Percentiles rank a stretch among this genome's conserved stretches.
Conservation (phyloP, 2,329 filamentous ascomycete species). For the Ophiostoma fasciatum region DNA sequence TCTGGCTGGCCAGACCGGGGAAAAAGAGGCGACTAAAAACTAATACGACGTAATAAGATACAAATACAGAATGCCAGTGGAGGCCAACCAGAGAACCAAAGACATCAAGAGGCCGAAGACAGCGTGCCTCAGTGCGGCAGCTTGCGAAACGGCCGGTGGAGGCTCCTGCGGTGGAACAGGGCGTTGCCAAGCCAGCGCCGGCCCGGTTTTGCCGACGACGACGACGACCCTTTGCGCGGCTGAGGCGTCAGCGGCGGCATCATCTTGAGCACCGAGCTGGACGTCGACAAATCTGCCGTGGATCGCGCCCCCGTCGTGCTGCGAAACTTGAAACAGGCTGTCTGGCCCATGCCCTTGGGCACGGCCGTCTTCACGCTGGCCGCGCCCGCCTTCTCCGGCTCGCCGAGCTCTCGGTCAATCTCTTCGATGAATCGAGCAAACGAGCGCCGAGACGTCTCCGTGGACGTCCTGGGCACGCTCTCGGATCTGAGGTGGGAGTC, state of each 20-base stretch:
- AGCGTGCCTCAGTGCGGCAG: neutral
- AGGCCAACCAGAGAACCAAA: neutral
- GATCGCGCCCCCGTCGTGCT: neutral
- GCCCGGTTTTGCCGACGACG: neutral
- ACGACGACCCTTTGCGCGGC: neutral
- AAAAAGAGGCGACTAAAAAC: too few species aligned
- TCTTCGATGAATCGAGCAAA: neutral
- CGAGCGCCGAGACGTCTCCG: neutral
- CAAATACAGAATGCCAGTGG: neutral
- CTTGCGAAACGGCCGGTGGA: neutral
- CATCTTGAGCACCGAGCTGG: slow-evolving; percentile 12
- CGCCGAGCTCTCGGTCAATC: neutral
- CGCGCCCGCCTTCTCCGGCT: neutral
- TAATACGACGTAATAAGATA: too few species aligned
- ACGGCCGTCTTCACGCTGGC: neutral
- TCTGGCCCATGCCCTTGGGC: too few species aligned
- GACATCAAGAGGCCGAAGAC: neutral
- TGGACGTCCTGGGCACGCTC: too few species aligned
- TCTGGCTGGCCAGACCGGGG: too few species aligned
- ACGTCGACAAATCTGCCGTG: neutral
- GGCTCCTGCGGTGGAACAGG: slow-evolving; percentile 1
- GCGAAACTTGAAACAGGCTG: too few species aligned
- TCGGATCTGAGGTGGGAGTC: too few species aligned
- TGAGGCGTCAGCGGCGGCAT: slow-evolving; percentile 13
- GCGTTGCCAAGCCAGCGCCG: slow-evolving; percentile 3